Evolutionary conservation across 2,329 filamentous ascomycete genomes (phyloP).

Genomic region (Fusarium goolgardi): DNA sequence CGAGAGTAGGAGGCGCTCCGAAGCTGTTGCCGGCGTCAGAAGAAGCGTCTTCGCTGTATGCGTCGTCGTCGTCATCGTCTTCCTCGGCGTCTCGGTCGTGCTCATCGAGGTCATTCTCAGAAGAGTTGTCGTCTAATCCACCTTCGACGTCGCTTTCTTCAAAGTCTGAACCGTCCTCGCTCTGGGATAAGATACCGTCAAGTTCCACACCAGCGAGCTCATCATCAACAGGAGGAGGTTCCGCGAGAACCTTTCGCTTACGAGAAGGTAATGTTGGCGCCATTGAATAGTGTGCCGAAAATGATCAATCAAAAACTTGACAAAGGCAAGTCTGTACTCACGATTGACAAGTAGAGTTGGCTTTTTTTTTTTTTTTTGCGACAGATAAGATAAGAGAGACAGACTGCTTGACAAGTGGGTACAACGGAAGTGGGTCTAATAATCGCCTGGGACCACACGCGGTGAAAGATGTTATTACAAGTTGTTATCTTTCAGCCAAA

Average conservation of each 20-base stretch:
- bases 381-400: constrained; percentile 35
- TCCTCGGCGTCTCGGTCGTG: constrained; percentile 58
- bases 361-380: constrained; percentile 19
- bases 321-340: background rate
- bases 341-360: background rate
- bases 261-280: constrained; percentile 38
- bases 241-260: constrained; percentile 42
- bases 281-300: constrained; percentile 29
- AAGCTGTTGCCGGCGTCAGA: constrained; percentile 54
- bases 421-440: background rate
- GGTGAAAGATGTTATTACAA: background rate
- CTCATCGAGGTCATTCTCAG: constrained; percentile 45
- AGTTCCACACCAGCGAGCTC: constrained; percentile 60
- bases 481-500: too few relatives aligned
- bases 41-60: constrained; percentile 44
- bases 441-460: too few relatives aligned
- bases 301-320: constrained; percentile 7
- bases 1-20: constrained; percentile 47
- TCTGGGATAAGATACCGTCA: constrained; percentile 67
- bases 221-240: constrained; percentile 30
- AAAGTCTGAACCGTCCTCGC: constrained; percentile 68
- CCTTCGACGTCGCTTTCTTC: constrained; percentile 54
- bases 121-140: constrained; percentile 47
- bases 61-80: constrained; percentile 45
- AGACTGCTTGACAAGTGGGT: background rate